A percentile compares a stretch with the other conserved stretches of the same genome.
These are phyloP conservation scores for Syzygium oleosum DNA, from an alignment of 345 rosid genomes.

Conservation along the genomic window DNA sequence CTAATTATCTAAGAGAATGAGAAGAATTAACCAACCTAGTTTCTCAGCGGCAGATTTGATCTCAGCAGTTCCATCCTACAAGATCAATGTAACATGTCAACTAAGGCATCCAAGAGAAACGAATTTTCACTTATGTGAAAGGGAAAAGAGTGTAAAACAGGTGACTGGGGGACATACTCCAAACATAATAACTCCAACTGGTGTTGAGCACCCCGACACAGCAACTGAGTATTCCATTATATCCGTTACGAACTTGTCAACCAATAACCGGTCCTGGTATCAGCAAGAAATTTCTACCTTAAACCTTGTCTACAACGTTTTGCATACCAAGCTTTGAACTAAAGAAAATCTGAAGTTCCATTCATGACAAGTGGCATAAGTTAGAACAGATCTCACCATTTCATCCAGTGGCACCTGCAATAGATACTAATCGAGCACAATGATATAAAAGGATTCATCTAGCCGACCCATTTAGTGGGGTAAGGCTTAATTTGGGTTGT, in stretches of 20 bases:
- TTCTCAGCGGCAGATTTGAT: slow-evolving; percentile 42
- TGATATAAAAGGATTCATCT: background rate
- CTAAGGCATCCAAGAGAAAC: background rate
- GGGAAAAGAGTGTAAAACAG: background rate
- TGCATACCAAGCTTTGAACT: background rate
- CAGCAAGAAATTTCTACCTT: background rate
- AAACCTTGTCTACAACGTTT: background rate
- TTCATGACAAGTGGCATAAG: background rate
- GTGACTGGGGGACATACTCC: slow-evolving; percentile 35
- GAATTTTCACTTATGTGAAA: background rate
- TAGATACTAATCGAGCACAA: background rate
- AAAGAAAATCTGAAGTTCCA: background rate
- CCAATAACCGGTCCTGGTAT: slow-evolving; percentile 24
- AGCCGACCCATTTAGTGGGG: background rate
- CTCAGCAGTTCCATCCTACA: slow-evolving; percentile 31
- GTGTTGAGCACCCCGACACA: slow-evolving; percentile 48
- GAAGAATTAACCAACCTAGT: slow-evolving; percentile 39
- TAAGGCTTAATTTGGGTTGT: background rate
- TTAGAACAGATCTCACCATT: background rate
- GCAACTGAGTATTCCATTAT: slow-evolving; percentile 33
- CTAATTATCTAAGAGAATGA: background rate
- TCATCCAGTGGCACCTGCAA: background rate
- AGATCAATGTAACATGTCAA: slow-evolving; percentile 5
- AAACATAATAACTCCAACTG: slow-evolving; percentile 62
- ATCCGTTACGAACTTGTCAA: slow-evolving; percentile 53